phyloP scores from a whole-genome alignment of 169 alveolate genomes.

The Plasmodium falciparum region DNA sequence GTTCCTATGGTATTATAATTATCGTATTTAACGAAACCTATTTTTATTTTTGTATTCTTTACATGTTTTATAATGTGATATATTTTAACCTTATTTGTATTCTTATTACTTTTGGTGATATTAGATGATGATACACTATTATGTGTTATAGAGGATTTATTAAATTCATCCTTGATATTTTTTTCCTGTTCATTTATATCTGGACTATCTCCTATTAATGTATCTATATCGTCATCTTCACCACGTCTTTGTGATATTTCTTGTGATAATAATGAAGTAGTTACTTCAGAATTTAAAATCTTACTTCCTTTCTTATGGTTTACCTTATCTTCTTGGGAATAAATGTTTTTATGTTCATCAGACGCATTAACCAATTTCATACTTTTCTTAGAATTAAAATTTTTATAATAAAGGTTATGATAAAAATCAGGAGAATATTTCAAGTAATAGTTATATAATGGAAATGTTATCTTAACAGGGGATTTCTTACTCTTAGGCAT shows the following conservation, averaged over 20 bases:
- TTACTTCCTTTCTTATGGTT: too few relatives aligned
- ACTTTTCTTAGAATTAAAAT: not conserved
- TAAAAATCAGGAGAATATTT: constrained; percentile 20
- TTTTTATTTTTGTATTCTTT: constrained; percentile 15
- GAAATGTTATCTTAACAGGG: not conserved
- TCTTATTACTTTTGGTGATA: not conserved
- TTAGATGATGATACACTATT: not conserved
- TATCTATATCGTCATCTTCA: too few relatives aligned
- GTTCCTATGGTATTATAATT: constrained; percentile 12
- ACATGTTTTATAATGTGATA: constrained; percentile 14
- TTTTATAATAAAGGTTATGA: constrained; percentile 4
- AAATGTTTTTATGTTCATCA: not conserved
- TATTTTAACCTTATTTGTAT: constrained; percentile 6
- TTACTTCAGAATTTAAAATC: too few relatives aligned
- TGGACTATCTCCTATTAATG: too few relatives aligned
- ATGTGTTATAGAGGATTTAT: not conserved
- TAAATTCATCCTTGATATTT: too few relatives aligned
- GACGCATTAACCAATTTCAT: not conserved
- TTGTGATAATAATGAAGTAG: too few relatives aligned
- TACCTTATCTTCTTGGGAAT: not conserved
- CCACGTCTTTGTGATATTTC: too few relatives aligned
- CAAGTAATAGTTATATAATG: not conserved
- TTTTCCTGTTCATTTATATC: too few relatives aligned
- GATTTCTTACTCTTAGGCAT: constrained; percentile 15
- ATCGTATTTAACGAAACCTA: constrained; percentile 4